A percentile compares a stretch with the other conserved stretches of the same genome.
phyloP scores from a whole-genome alignment of 2,329 filamentous ascomycete genomes.

The Xylaria polymorpha region DNA sequence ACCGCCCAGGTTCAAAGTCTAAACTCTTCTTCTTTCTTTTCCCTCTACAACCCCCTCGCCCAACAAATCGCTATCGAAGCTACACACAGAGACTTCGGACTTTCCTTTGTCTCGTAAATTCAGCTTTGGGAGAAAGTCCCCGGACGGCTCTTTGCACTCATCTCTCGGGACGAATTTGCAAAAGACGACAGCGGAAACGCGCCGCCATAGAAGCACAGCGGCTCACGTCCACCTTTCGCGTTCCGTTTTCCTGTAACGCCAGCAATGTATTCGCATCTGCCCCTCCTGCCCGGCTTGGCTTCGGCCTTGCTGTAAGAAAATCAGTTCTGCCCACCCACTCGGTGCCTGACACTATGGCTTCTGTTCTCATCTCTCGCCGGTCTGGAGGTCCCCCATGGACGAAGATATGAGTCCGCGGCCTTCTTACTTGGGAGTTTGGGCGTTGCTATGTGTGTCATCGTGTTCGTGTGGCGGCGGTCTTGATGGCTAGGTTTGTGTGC shows the following conservation, averaged over 20 bases:
- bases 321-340: slow-evolving; percentile 39
- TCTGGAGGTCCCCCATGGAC: slow-evolving; percentile 69
- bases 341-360: slow-evolving; percentile 28
- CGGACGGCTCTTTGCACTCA: slow-evolving; percentile 72
- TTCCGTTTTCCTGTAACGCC: slow-evolving; percentile 59
- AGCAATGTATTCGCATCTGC: slow-evolving; percentile 50
- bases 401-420: slow-evolving; percentile 88
- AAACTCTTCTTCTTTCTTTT: slow-evolving; percentile 44
- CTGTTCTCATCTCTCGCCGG: slow-evolving; percentile 43
- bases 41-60: slow-evolving; percentile 80
- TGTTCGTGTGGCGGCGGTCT: slow-evolving; percentile 38
- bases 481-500: slow-evolving; percentile 45
- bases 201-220: slow-evolving; percentile 99
- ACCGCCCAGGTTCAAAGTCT: slow-evolving; percentile 38
- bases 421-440: slow-evolving; percentile 49
- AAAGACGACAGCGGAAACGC: slow-evolving; percentile 84
- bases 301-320: slow-evolving; percentile 41
- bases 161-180: slow-evolving; percentile 52
- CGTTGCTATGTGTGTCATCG: slow-evolving; percentile 34
- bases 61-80: slow-evolving; percentile 99
- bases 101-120: slow-evolving; percentile 53
- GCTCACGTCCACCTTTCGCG: slow-evolving; percentile 73
- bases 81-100: slow-evolving; percentile 81
- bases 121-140: slow-evolving; percentile 99
- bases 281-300: slow-evolving; percentile 53